Base-by-base conservation (phyloP, 495 filamentous ascomycete species). In the Rhypophila decipiens region DNA sequence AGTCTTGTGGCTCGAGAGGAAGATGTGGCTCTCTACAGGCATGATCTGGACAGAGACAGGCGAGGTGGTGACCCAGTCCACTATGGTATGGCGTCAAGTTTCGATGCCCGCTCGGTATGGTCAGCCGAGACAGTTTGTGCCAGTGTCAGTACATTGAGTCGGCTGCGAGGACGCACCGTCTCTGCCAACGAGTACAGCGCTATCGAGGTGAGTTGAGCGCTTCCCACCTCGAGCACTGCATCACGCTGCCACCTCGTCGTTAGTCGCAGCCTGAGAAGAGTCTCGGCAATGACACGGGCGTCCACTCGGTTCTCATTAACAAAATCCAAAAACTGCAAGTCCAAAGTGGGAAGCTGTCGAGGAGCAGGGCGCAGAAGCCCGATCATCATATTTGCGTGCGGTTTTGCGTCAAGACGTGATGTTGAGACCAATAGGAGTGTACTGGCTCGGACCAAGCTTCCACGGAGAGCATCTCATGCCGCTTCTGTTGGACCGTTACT, bases 1-100 rank as follows among this genome's bases (percentile, higher is more conserved):
- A 1, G 72, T 71, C 38, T 60, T 68, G 27, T 44, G 21, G 24
- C 21, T 8, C 21, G 17, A 15, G 2, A 44, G 36, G 12, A 44
- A 17, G 39, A 5, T 13, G 13, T 7, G 27, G 7, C 7, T 31
- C 7, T 31, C 13, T 7, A 13, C 27, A 13, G 27, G 27, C 27
- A 13, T 31, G 7, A 31, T 31, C 27, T 31, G 27, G 27, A 31
- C 7, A 7, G 27, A 31, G 7, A 7, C 27, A 7, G 7, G 27
- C 7, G 27, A 31, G 7, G 27, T 31, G 27, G 13, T 7, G 7
- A 31, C n/a, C n/a, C n/a, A n/a, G n/a, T n/a, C n/a, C n/a, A n/a
- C n/a, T n/a, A n/a, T n/a, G n/a, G n/a, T n/a, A n/a, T n/a, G n/a
- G n/a, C n/a, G n/a, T n/a, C n/a, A n/a, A n/a, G n/a, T n/a, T n/a